Base-by-base conservation (phyloP, 2,329 filamentous ascomycete genomes). In the Xylaria sp. region DNA sequence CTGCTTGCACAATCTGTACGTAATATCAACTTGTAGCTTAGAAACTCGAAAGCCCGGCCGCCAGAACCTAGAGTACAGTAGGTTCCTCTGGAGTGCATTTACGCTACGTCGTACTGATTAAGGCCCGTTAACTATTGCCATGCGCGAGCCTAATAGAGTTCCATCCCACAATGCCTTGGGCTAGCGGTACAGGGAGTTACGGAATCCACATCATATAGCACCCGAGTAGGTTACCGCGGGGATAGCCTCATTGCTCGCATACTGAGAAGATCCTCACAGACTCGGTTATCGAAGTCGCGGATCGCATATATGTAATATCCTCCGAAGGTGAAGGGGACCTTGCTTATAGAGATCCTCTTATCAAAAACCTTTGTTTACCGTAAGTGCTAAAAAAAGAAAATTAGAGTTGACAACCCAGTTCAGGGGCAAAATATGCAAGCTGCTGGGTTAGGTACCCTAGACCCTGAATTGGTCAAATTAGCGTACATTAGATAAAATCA, bases 21-120 rank as follows among this genome's bases (percentile, higher is more conserved):
- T 64, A 61, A 61, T 40, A 64, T 58, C 31, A 61, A 58, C 35
- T 25, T 37, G 37, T 60, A 56, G 56, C 28, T 45, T n/a, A 42
- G 40, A 11, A 31, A 31, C 28, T 31, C 50, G 23, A 43, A 57
- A 31, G 28, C 33, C 61, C 21, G 46, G 53, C 40, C 52, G 47
- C 57, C 52, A 50, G 37, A 47, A 45, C 38, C 52, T 61, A 57
- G 61, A 64, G 57, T 64, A 64, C 57, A 64, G 61, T 64, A 61
- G 61, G 38, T 25, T 61, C 38, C n/a, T 56, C 42, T 57, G 40
- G 57, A 61, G 57, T 53, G 52, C 47, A 28, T 28, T 28, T 23
- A 57, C 51, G 46, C 25, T n/a, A 46, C 47, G 11, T 17, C 8
- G 54, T 28, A 25, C 47, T 31, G n/a, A n/a, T n/a, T n/a, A n/a